These are phyloP conservation scores for Obelidium mucronatum DNA, from an alignment of 192 early-diverging fungal genomes.

Conservation along the genomic window DNA sequence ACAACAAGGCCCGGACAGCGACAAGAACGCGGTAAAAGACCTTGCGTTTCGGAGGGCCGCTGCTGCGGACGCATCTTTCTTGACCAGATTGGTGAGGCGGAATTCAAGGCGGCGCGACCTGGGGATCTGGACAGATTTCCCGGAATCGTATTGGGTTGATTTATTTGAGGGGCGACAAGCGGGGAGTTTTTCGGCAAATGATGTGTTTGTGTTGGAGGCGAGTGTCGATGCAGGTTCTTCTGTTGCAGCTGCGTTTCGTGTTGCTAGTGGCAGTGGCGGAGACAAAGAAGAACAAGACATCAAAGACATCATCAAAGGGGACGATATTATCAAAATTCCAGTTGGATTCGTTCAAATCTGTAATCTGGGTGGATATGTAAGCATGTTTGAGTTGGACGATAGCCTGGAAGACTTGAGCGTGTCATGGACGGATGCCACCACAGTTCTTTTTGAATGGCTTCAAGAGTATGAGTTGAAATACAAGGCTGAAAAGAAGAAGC, in stretches of 20 bases:
- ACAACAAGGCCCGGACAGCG: no score
- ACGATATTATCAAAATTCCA: not conserved
- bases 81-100: not conserved
- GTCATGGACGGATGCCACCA: conserved; percentile 31
- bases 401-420: no score
- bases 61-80: not conserved
- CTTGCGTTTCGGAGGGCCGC: not conserved
- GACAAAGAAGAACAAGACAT: not conserved
- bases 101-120: not conserved
- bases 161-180: conserved; percentile 13
- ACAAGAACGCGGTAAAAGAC: not conserved
- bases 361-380: conserved; percentile 24
- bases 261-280: not conserved
- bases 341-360: not conserved
- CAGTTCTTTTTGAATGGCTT: conserved; percentile 22
- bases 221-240: not conserved
- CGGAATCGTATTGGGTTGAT: conserved; percentile 14
- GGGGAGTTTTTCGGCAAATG: not conserved
- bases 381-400: no score
- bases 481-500: not conserved
- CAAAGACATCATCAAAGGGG: not conserved
- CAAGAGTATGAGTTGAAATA: conserved; percentile 6
- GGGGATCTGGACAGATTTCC: conserved; percentile 35
- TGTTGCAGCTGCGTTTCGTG: not conserved
- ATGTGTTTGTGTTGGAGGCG: not conserved